A percentile compares a stretch with the other conserved stretches of the same genome.
Conservation (phyloP, 352 stramenopile genomes). For the Thraustotheca clavata region DNA sequence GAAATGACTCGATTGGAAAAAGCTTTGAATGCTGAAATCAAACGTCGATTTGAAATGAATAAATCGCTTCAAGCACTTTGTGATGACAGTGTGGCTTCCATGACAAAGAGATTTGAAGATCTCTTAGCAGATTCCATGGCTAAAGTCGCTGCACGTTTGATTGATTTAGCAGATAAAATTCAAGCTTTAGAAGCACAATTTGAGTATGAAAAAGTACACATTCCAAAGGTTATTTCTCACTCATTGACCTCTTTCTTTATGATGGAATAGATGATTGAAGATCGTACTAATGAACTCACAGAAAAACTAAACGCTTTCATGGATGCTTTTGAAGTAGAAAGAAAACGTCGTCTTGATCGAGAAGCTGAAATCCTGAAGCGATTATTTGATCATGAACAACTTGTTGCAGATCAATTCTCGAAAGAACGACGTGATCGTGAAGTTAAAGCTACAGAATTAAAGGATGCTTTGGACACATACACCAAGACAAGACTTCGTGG, state of each 20-base stretch:
- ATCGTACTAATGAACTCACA: slow-evolving; percentile 81
- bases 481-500: slow-evolving; percentile 58
- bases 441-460: slow-evolving; percentile 62
- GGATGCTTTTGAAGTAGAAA: slow-evolving; percentile 83
- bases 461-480: slow-evolving; percentile 60
- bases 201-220: slow-evolving; percentile 78
- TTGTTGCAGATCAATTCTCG: slow-evolving; percentile 20
- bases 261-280: slow-evolving; percentile 67
- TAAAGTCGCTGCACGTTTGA: slow-evolving; percentile 59
- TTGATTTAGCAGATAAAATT: slow-evolving; percentile 68
- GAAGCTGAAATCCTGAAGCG: slow-evolving; percentile 89
- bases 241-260: not conserved
- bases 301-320: slow-evolving; percentile 85
- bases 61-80: slow-evolving; percentile 88
- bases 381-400: slow-evolving; percentile 79
- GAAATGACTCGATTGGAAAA: slow-evolving; percentile 87
- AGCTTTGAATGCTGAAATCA: slow-evolving; percentile 88
- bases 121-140: slow-evolving; percentile 71
- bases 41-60: slow-evolving; percentile 92
- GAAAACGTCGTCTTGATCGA: slow-evolving; percentile 61
- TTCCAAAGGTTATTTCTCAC: slow-evolving; percentile 36
- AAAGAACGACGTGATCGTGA: slow-evolving; percentile 36
- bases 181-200: slow-evolving; percentile 70
- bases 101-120: slow-evolving; percentile 72
- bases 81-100: slow-evolving; percentile 77